A percentile compares a stretch with the other conserved stretches of the same genome.
These are phyloP conservation scores for Candida verbasci DNA, from an alignment of 805 yeast genomes.

Conservation along the genomic window DNA sequence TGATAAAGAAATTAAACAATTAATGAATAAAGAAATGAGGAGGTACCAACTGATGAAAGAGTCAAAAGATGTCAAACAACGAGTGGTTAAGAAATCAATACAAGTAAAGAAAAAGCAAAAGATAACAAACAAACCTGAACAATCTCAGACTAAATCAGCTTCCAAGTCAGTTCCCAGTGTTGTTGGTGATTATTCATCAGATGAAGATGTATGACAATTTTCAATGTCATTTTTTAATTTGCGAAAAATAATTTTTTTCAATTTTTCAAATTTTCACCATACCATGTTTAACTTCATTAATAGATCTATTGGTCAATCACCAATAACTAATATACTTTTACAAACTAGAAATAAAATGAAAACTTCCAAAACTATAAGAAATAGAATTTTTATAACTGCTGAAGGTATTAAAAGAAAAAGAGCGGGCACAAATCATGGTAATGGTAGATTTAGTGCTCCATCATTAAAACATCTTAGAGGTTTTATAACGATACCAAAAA, in stretches of 20 bases:
- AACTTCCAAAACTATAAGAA: slow-evolving; percentile 83
- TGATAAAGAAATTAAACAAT: slow-evolving; percentile 16
- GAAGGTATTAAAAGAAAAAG: slow-evolving; percentile 51
- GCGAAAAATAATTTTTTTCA: slow-evolving; percentile 3
- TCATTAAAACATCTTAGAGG: slow-evolving; percentile 57
- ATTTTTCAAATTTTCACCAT: not conserved
- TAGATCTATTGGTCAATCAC: slow-evolving; percentile 12
- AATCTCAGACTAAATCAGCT: not conserved
- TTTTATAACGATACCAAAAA: slow-evolving; percentile 47
- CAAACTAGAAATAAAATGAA: slow-evolving; percentile 52
- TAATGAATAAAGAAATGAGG: slow-evolving; percentile 19
- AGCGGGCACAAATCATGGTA: slow-evolving; percentile 90
- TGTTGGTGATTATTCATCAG: slow-evolving; percentile 9
- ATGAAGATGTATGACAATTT: slow-evolving; percentile 10
- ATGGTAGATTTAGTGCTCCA: slow-evolving; percentile 77
- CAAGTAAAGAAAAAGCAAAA: not conserved
- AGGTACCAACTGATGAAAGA: slow-evolving; percentile 9
- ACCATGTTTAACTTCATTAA: slow-evolving; percentile 7
- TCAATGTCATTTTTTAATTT: slow-evolving; percentile 2
- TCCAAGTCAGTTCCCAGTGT: not conserved
- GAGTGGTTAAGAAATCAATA: not conserved
- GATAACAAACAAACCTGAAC: not conserved
- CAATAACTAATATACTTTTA: slow-evolving; percentile 20
- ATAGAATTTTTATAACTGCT: slow-evolving; percentile 78
- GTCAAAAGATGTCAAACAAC: not conserved